phyloP scores from a whole-genome alignment of 2,329 filamentous ascomycete genomes.

The Scolecobasidium constrictum region DNA sequence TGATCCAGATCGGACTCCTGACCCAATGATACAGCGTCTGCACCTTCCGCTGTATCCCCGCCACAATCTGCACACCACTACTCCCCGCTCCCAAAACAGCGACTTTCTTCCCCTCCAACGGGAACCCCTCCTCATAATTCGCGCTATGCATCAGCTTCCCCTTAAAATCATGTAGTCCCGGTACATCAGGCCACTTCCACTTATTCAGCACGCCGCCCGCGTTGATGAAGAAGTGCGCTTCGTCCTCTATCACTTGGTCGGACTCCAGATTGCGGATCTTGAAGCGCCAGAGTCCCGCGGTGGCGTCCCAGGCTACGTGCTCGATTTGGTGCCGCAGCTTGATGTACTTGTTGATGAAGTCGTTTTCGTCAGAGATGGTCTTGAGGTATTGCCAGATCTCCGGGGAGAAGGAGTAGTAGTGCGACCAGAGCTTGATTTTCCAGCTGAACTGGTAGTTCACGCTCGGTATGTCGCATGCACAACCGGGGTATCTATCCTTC shows the following conservation, averaged over 20 bases:
- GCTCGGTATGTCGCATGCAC: constrained; percentile 35
- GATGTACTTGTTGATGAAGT: constrained; percentile 35
- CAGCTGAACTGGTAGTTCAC: constrained; percentile 42
- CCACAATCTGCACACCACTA: constrained; percentile 32
- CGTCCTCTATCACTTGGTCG: constrained; percentile 21
- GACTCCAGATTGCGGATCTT: constrained; percentile 24
- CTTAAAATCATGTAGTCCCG: constrained; percentile 30
- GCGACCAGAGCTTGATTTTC: constrained; percentile 37
- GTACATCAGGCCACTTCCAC: constrained; percentile 34
- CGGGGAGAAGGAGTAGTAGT: constrained; percentile 36
- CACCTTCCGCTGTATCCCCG: constrained; percentile 28
- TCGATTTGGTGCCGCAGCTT: constrained; percentile 35
- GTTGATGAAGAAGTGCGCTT: constrained; percentile 31
- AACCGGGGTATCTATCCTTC: constrained; percentile 16
- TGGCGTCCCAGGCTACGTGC: constrained; percentile 33
- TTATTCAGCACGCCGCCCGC: constrained; percentile 33
- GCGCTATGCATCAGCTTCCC: constrained; percentile 34
- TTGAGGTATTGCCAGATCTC: constrained; percentile 42
- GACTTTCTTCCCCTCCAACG: constrained; percentile 27
- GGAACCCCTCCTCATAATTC: constrained; percentile 29
- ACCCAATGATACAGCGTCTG: constrained; percentile 30
- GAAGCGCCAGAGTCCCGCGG: constrained; percentile 27
- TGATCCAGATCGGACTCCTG: constrained; percentile 36
- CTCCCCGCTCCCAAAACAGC: constrained; percentile 32
- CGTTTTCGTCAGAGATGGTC: constrained; percentile 30